A percentile compares a stretch with the other conserved stretches of the same genome.
Evolutionary conservation across 257 asterid species (phyloP).

Genomic region (Nicotiana obtusifolia): DNA sequence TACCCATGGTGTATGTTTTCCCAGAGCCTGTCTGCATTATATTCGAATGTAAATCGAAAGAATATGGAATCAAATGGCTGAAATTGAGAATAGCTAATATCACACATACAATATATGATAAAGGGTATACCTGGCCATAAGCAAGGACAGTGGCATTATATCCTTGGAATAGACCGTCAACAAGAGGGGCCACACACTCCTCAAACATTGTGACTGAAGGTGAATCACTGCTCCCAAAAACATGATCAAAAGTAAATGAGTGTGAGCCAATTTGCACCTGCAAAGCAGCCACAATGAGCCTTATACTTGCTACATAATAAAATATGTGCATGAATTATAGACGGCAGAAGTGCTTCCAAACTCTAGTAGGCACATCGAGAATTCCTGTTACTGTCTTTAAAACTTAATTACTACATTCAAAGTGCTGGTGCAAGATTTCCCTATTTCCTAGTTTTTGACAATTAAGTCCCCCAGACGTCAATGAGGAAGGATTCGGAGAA

Average conservation of each 20-base stretch:
- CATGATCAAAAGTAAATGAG: constrained; percentile 96
- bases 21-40: constrained; percentile 95
- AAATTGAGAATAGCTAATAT: neutral
- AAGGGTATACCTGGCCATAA: constrained; percentile 77
- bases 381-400: too few relatives aligned
- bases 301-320: too few relatives aligned
- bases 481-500: too few relatives aligned
- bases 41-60: constrained; percentile 7
- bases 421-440: too few relatives aligned
- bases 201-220: constrained; percentile 81
- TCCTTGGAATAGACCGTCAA: constrained; percentile 96
- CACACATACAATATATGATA: neutral
- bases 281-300: neutral
- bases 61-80: neutral
- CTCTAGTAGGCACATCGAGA: too few relatives aligned
- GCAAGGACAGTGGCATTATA: constrained; percentile 98
- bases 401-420: too few relatives aligned
- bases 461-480: too few relatives aligned
- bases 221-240: constrained; percentile 75
- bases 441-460: too few relatives aligned
- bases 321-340: too few relatives aligned
- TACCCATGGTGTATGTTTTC: constrained; percentile 96
- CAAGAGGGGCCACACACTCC: constrained; percentile 91
- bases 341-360: too few relatives aligned
- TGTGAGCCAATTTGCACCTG: constrained; percentile 95